Base-by-base conservation (phyloP, 2,329 filamentous ascomycete species). In the Cryphonectria parasitica region DNA sequence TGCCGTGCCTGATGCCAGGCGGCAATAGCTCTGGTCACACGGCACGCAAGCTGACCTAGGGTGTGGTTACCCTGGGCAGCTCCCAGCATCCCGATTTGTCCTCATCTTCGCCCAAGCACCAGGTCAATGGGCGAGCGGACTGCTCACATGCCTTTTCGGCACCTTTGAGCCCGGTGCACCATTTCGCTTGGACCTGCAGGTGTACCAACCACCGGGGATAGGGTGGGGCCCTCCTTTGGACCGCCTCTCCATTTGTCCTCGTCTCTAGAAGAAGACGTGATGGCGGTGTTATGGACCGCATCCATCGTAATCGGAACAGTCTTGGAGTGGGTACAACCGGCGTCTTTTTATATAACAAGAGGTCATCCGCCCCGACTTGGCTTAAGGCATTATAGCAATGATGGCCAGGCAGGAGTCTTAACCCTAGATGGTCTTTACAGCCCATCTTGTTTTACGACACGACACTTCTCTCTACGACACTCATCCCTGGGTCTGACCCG, bases 141-240 rank as follows among this genome's bases (percentile, higher is more conserved):
- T 17, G 22, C 25, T 61, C 39, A 66, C 68, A 69, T 69, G 61
- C 67, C 67, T 64, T 25, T 64, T 69, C 62, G 61, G 67, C 25
- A 45, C n/a, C 22, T 39, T 31, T 17, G n/a, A 61, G 28, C 25
- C 61, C 62, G 62, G 54, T 39, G 56, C 68, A 61, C 36, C 39
- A 43, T 41, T 43, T 7, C 10, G 39, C 56, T 11, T 63, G 45
- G 54, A 11, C 31, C 62, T 28, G 41, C 67, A 68, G 34, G 25
- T 45, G 25, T 34, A 17, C 34, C 66, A 62, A 56, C 60, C 60
- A 34, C 66, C 66, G 66, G 60, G 31, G 66, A 64, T 63, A 68
- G 66, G 58, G 45, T 68, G 66, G 58, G 45, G 19, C 11, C 39
- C 31, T 52, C 36, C 34, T 34, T 34, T 34, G 3, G 34, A 34